These are phyloP conservation scores for Fusarium odoratissimum DNA, from an alignment of 2,329 filamentous ascomycete genomes.

Conservation along the genomic window DNA sequence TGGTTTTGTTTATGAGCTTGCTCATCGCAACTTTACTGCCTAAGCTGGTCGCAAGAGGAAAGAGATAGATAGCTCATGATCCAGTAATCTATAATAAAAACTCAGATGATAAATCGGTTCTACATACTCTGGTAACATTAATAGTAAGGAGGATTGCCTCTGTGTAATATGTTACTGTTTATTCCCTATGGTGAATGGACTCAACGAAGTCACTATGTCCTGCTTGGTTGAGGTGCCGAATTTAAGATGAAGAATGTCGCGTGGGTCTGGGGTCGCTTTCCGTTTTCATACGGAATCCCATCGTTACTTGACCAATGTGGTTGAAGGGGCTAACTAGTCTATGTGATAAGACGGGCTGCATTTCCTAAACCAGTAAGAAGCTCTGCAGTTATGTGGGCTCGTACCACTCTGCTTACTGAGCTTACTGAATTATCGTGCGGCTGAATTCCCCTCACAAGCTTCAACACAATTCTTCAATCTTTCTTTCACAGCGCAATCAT, in stretches of 20 bases:
- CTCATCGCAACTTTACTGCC: slow-evolving; percentile 16
- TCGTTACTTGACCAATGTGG: rapidly evolving
- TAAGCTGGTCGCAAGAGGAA: rapidly evolving
- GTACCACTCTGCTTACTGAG: neutral
- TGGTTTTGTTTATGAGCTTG: slow-evolving; percentile 33
- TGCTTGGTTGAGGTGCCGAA: no score
- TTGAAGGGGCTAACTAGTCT: neutral
- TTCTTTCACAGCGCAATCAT: neutral
- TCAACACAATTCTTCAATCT: neutral
- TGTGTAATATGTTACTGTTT: no score
- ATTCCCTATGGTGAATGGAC: no score
- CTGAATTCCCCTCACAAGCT: neutral
- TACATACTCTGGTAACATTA: neutral
- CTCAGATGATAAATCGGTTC: neutral
- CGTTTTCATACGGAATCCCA: neutral
- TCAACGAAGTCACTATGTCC: no score
- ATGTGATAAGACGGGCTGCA: neutral
- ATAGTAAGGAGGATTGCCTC: rapidly evolving
- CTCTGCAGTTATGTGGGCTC: neutral
- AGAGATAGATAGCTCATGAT: no score
- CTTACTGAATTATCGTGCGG: neutral
- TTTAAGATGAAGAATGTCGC: rapidly evolving
- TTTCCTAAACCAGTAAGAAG: rapidly evolving
- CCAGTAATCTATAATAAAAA: neutral
- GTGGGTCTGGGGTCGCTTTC: no score